phyloP scores from a whole-genome alignment of 805 yeast species.

The Hanseniaspora vineae region DNA sequence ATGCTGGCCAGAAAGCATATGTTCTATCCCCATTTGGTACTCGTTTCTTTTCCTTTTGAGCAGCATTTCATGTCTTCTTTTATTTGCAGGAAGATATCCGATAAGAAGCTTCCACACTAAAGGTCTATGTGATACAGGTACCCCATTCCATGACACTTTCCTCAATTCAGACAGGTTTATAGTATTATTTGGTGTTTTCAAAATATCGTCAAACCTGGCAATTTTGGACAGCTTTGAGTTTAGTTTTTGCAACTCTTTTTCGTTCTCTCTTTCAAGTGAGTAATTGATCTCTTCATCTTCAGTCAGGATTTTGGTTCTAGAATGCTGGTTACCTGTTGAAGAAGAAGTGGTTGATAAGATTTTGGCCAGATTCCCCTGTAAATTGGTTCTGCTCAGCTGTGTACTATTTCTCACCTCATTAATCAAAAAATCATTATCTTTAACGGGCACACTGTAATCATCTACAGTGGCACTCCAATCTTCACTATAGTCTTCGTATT shows the following conservation, averaged over 20 bases:
- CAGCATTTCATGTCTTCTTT: conserved; percentile 57
- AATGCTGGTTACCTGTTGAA: not conserved
- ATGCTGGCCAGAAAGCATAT: conserved; percentile 39
- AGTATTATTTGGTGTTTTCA: conserved; percentile 29
- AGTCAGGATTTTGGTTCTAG: not conserved
- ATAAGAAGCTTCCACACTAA: conserved; percentile 79
- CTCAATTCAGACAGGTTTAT: conserved; percentile 61
- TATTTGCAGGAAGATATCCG: conserved; percentile 83
- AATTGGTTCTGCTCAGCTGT: not conserved
- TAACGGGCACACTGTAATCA: conserved; percentile 24
- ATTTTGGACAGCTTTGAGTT: conserved; percentile 52
- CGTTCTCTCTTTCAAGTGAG: conserved; percentile 18
- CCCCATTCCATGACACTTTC: conserved; percentile 86
- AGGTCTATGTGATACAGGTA: conserved; percentile 71
- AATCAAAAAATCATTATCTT: conserved; percentile 8
- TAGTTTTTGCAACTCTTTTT: conserved; percentile 28
- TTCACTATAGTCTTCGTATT: conserved; percentile 66
- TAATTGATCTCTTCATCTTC: conserved; percentile 10
- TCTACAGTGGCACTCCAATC: conserved; percentile 84
- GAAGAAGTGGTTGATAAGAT: not conserved
- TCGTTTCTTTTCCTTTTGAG: conserved; percentile 74
- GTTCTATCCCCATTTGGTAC: conserved; percentile 60
- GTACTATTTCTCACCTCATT: not conserved
- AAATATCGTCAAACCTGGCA: conserved; percentile 49
- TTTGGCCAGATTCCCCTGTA: no score